A percentile compares a stretch with the other conserved stretches of the same genome.
phyloP scores from a whole-genome alignment of 2,329 filamentous ascomycete genomes.

The Clonostachys byssicola region DNA sequence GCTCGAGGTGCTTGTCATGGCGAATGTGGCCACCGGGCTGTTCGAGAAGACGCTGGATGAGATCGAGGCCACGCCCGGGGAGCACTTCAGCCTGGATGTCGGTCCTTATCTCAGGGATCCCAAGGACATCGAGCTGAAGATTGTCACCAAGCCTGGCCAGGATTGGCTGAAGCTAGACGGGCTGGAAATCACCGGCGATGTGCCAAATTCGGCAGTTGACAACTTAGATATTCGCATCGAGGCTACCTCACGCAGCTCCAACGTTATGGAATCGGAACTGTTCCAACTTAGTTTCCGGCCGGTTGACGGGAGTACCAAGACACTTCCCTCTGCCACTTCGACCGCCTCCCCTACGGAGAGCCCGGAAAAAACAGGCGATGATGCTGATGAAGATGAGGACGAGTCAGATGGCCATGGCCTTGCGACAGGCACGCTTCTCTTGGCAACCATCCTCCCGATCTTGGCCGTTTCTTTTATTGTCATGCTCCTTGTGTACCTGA shows the following conservation, averaged over 20 bases:
- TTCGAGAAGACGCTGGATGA: conserved; percentile 33
- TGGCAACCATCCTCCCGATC: conserved; percentile 39
- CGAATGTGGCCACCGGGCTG: conserved; percentile 27
- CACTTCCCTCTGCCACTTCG: conserved; percentile 11
- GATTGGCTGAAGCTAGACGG: conserved; percentile 38
- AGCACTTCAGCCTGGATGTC: conserved; percentile 36
- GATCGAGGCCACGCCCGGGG: conserved; percentile 32
- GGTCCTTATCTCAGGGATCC: conserved; percentile 33
- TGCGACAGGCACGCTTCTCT: conserved; percentile 26
- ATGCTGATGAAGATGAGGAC: conserved; percentile 2
- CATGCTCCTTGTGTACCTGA: conserved; percentile 23
- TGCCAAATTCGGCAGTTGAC: conserved; percentile 27
- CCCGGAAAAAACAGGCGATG: conserved; percentile 9
- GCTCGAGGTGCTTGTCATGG: conserved; percentile 47
- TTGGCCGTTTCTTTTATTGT: conserved; percentile 24
- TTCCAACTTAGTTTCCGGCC: conserved; percentile 28
- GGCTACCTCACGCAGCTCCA: conserved; percentile 24
- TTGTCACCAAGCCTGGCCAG: conserved; percentile 26
- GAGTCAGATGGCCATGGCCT: conserved; percentile 11
- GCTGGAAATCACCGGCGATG: conserved; percentile 31
- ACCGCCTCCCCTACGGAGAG: conserved; percentile 13
- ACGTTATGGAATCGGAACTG: conserved; percentile 26
- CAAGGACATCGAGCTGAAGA: conserved; percentile 26
- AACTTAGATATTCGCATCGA: conserved; percentile 21
- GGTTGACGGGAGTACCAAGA: conserved; percentile 13